These are phyloP conservation scores for Sugiyamaella sp. DNA, from an alignment of 1,139 yeast genomes.

Conservation along the genomic window DNA sequence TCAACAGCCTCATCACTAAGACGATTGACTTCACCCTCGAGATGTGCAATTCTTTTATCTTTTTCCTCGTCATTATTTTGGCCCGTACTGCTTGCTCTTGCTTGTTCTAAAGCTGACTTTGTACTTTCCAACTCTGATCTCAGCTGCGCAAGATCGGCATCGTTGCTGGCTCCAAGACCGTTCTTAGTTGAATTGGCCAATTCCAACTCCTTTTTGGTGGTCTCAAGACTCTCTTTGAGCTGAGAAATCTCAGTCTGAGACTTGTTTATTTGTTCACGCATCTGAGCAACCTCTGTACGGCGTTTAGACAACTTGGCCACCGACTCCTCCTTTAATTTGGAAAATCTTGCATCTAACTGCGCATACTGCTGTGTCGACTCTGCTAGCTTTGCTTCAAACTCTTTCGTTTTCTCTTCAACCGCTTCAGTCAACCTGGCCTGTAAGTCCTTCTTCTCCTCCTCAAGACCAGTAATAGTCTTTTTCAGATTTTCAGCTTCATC, in stretches of 20 bases:
- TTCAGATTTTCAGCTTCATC: constrained; percentile 43
- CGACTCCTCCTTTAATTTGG: constrained; percentile 37
- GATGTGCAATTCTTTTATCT: constrained; percentile 33
- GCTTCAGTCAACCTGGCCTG: not conserved
- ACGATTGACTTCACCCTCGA: constrained; percentile 35
- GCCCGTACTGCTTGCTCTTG: constrained; percentile 33
- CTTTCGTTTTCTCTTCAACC: constrained; percentile 19
- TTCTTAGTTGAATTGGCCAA: constrained; percentile 26
- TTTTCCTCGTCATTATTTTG: constrained; percentile 31
- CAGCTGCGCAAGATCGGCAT: constrained; percentile 31
- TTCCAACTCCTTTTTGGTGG: constrained; percentile 26
- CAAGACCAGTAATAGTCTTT: constrained; percentile 26
- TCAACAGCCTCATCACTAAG: constrained; percentile 33
- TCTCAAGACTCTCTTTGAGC: constrained; percentile 31
- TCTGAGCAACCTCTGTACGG: constrained; percentile 29
- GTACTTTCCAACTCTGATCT: constrained; percentile 31
- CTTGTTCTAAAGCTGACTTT: constrained; percentile 37
- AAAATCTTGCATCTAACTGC: constrained; percentile 30
- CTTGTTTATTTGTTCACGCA: constrained; percentile 32
- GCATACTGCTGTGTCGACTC: constrained; percentile 19
- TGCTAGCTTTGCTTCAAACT: constrained; percentile 20
- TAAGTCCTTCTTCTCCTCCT: constrained; percentile 17
- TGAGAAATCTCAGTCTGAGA: constrained; percentile 26
- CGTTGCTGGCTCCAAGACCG: constrained; percentile 20
- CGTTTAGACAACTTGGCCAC: constrained; percentile 38